Evolutionary conservation across 1,284 basidiomycete genomes (phyloP).

Genomic region (Vanrija sp.): DNA sequence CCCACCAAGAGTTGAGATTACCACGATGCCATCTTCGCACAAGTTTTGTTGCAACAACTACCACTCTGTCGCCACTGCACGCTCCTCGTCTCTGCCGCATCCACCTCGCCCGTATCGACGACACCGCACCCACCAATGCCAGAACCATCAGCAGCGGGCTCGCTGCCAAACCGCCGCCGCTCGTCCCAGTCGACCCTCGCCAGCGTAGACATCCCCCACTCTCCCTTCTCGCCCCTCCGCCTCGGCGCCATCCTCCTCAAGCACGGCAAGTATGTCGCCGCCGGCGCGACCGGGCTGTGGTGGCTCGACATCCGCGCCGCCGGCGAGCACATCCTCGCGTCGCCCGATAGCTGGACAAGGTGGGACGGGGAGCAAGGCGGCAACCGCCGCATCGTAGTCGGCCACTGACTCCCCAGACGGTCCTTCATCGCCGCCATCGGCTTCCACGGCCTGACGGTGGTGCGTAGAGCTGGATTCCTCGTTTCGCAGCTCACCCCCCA

Average conservation of each 20-base stretch:
- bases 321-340: conserved; percentile 17
- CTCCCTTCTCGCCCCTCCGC: conserved; percentile 2
- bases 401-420: conserved; percentile 13
- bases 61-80: too few species aligned
- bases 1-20: too few species aligned
- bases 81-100: too few species aligned
- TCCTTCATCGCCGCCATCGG: conserved; percentile 8
- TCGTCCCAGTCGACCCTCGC: not conserved
- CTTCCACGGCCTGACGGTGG: conserved; percentile 34
- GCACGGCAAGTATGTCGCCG: conserved; percentile 46
- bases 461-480: conserved; percentile 12
- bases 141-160: too few species aligned
- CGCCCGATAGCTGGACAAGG: conserved; percentile 22
- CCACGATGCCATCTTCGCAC: too few species aligned
- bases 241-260: conserved; percentile 20
- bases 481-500: conserved; percentile 5
- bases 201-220: not conserved
- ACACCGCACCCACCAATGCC: too few species aligned
- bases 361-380: conserved; percentile 1
- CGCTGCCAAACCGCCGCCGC: conserved; percentile 15
- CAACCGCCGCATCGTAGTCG: not conserved
- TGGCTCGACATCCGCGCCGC: conserved; percentile 28
- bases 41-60: too few species aligned
- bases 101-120: too few species aligned
- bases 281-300: conserved; percentile 40